These are phyloP conservation scores for Cyphellophora attinorum DNA, from an alignment of 2,329 filamentous ascomycete genomes.

Conservation along the genomic window DNA sequence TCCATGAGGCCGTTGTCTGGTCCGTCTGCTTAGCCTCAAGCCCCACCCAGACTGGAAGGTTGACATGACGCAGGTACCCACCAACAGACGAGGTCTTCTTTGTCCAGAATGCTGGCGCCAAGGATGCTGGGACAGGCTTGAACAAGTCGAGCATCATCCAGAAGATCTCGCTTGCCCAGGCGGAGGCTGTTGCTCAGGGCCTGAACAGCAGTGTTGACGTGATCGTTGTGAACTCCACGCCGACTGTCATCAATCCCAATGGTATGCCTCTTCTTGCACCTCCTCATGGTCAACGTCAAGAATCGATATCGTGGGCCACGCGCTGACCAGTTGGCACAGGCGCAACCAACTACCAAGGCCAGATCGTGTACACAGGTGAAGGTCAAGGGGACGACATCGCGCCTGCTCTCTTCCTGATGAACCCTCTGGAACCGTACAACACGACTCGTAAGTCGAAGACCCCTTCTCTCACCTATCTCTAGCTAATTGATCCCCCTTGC, in stretches of 20 bases:
- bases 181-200: slow-evolving; percentile 30
- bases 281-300: background rate
- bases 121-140: slow-evolving; percentile 39
- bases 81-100: slow-evolving; percentile 47
- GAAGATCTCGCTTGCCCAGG: slow-evolving; percentile 35
- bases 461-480: background rate
- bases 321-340: slow-evolving; percentile 25
- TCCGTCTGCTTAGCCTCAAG: slow-evolving; percentile 20
- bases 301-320: slow-evolving; percentile 11
- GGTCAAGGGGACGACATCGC: slow-evolving; percentile 37
- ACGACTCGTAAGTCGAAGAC: slow-evolving; percentile 30
- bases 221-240: slow-evolving; percentile 34
- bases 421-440: slow-evolving; percentile 40
- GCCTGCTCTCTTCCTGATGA: slow-evolving; percentile 34
- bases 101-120: slow-evolving; percentile 41
- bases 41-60: too few relatives aligned
- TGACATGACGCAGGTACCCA: slow-evolving; percentile 23
- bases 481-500: background rate
- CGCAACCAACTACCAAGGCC: slow-evolving; percentile 40
- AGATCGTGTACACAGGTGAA: slow-evolving; percentile 42
- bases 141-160: slow-evolving; percentile 42
- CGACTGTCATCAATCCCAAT: slow-evolving; percentile 40
- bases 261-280: slow-evolving; percentile 4
- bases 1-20: slow-evolving; percentile 50
- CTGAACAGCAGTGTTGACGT: slow-evolving; percentile 31